These are phyloP conservation scores for Theobroma cacao DNA, from an alignment of 345 rosid species.

Conservation along the genomic window DNA sequence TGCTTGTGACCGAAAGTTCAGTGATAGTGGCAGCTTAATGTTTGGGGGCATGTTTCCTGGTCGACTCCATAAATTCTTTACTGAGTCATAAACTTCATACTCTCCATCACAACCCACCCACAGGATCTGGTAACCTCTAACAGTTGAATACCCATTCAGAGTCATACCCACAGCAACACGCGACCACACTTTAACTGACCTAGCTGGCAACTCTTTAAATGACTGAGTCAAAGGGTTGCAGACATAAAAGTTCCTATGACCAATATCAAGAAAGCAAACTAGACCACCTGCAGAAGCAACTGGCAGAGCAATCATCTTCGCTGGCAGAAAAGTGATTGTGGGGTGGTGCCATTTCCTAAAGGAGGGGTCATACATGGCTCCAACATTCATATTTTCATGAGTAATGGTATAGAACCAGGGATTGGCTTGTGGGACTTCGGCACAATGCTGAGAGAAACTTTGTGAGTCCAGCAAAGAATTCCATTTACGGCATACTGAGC, in stretches of 20 bases:
- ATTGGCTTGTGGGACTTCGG: slow-evolving; percentile 45
- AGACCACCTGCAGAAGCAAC: slow-evolving; percentile 97
- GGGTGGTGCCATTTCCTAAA: slow-evolving; percentile 88
- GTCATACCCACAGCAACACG: slow-evolving; percentile 94
- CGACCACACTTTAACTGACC: slow-evolving; percentile 90
- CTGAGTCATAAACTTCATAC: slow-evolving; percentile 85
- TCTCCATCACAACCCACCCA: slow-evolving; percentile 97
- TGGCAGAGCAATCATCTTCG: slow-evolving; percentile 70
- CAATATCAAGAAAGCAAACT: slow-evolving; percentile 91
- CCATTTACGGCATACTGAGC: slow-evolving; percentile 86
- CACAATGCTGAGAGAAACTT: slow-evolving; percentile 74
- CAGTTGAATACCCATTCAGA: slow-evolving; percentile 49
- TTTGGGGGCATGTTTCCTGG: slow-evolving; percentile 71
- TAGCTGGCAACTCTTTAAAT: slow-evolving; percentile 78
- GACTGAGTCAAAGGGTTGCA: slow-evolving; percentile 90
- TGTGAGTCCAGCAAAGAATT: slow-evolving; percentile 65
- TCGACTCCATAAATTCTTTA: slow-evolving; percentile 65
- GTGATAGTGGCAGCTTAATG: slow-evolving; percentile 73
- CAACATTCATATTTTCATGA: slow-evolving; percentile 78
- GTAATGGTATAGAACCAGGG: slow-evolving; percentile 97
- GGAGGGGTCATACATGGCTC: slow-evolving; percentile 88
- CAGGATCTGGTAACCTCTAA: slow-evolving; percentile 70
- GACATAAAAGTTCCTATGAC: slow-evolving; percentile 81
- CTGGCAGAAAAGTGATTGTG: slow-evolving; percentile 57
- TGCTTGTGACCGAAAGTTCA: slow-evolving; percentile 90